Evolutionary conservation across 352 stramenopile species (phyloP), one percentile per base, ranked within the genome.

Genomic region (Phytopythium sindhum): DNA sequence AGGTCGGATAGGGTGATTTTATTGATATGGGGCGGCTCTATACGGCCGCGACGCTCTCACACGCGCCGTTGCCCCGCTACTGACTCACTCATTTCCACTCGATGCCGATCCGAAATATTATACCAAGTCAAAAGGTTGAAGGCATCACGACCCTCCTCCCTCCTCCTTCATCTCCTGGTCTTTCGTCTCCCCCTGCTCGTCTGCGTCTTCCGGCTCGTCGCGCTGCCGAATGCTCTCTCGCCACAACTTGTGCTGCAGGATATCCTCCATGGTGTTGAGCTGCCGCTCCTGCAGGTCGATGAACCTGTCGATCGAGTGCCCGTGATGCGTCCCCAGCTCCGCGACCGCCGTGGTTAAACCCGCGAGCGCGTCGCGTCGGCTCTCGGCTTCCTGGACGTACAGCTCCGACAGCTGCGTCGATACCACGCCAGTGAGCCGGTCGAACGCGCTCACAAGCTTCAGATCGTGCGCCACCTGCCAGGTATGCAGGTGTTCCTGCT

Each of bases 251-350:
- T 84, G 61, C 44, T 85, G 69, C 63, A 92, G 31, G 8, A 92
- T 81, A 26, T 69, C 67, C 57, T 90, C 69, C 76, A 85, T 81
- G 45, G 86, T 74, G 28, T 89, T 75, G 4, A 92, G 58, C n/a
- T 87, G 73, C 45, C 87, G 84, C 64, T 90, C 78, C 57, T 90
- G 80, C 28, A 92, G 63, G 68, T 86, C 64, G 33, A 92, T 79
- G 17, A 90, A 71, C 14, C 76, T 70, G 1, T 65, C 66, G 52
- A 89, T 74, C 2, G 78, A 69, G 6, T 68, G 61, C 10, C 74
- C 66, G 6, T 90, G 78, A 48, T 87, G 72, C 42, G 76, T 67
- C 8, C 80, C 78, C 37, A 92, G 57, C 48, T 86, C 77, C 14
- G 78, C 77, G 54, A 92, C 75, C 5, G 77, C 78, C 2, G 73